Conservation (phyloP, 805 yeast species). For the Kazachstania psychrophila region DNA sequence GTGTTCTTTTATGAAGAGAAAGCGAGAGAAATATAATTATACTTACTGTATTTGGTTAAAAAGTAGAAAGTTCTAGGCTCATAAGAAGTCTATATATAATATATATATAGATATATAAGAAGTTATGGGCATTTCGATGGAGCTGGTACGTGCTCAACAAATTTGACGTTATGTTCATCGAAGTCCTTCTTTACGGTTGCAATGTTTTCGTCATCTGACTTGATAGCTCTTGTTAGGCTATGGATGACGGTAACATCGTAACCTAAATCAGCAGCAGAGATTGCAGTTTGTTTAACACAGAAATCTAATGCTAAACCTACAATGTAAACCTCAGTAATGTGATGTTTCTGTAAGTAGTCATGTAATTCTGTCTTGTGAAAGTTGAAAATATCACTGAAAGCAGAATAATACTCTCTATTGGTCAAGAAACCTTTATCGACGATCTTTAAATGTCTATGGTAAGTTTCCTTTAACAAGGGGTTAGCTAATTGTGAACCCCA, state of each 20-base stretch:
- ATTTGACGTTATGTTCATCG: constrained; percentile 10
- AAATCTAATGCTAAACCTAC: constrained; percentile 84
- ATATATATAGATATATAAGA: too few relatives aligned
- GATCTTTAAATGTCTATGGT: constrained; percentile 31
- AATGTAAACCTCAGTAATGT: constrained; percentile 52
- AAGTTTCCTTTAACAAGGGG: constrained; percentile 28
- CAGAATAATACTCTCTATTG: constrained; percentile 81
- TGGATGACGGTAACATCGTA: constrained; percentile 53
- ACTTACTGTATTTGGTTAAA: too few relatives aligned
- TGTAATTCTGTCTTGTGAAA: constrained; percentile 59
- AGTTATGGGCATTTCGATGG: neutral
- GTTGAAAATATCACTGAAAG: constrained; percentile 75
- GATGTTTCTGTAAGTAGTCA: constrained; percentile 35
- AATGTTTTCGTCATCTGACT: constrained; percentile 32
- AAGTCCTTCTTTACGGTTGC: constrained; percentile 15
- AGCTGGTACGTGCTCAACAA: neutral
- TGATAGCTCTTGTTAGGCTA: constrained; percentile 49
- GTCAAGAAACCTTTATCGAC: constrained; percentile 63
- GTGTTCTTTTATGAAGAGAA: too few relatives aligned
- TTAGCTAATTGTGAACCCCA: constrained; percentile 50
- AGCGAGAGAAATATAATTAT: too few relatives aligned
- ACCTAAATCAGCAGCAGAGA: constrained; percentile 55
- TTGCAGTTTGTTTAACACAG: constrained; percentile 73
- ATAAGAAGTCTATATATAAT: too few relatives aligned
- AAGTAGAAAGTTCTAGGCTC: too few relatives aligned